Evolutionary conservation across 129 eudicot genomes (phyloP).

Genomic region (Logfia minima): DNA sequence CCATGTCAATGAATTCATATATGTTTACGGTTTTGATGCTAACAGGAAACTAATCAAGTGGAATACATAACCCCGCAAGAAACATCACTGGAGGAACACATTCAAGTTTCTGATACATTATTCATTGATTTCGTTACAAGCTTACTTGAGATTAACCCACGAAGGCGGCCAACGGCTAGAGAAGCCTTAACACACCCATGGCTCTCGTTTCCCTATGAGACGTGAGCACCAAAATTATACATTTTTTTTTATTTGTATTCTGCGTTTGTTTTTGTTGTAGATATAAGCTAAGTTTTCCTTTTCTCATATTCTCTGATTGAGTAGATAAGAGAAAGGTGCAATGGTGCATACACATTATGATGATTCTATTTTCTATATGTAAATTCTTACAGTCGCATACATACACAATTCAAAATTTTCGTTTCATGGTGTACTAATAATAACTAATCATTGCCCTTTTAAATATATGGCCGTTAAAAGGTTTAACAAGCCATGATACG

Average conservation of each 20-base stretch:
- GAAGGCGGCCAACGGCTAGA: constrained; percentile 70
- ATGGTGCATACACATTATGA: not conserved
- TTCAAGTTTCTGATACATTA: constrained; percentile 53
- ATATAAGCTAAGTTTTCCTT: not conserved
- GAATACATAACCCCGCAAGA: constrained; percentile 72
- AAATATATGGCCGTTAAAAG: not conserved
- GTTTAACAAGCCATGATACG: too few species aligned
- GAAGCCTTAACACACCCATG: constrained; percentile 88
- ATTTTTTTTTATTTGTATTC: not conserved
- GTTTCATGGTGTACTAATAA: too few species aligned
- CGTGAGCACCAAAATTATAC: not conserved
- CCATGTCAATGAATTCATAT: not conserved
- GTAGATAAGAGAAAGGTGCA: not conserved
- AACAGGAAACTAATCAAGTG: constrained; percentile 63
- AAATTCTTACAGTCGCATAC: not conserved
- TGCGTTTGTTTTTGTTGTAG: not conserved
- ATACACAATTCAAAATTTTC: too few species aligned
- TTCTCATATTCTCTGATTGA: not conserved
- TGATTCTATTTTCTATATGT: not conserved
- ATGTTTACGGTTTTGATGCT: not conserved
- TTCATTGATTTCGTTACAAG: constrained; percentile 59
- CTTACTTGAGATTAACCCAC: constrained; percentile 81
- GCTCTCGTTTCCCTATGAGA: constrained; percentile 62
- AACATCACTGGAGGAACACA: constrained; percentile 59
- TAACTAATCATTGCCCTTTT: too few species aligned